A percentile compares a stretch with the other conserved stretches of the same genome.
Evolutionary conservation across 192 early-diverging fungal species (phyloP).

Genomic region (Backusella macrospora): DNA sequence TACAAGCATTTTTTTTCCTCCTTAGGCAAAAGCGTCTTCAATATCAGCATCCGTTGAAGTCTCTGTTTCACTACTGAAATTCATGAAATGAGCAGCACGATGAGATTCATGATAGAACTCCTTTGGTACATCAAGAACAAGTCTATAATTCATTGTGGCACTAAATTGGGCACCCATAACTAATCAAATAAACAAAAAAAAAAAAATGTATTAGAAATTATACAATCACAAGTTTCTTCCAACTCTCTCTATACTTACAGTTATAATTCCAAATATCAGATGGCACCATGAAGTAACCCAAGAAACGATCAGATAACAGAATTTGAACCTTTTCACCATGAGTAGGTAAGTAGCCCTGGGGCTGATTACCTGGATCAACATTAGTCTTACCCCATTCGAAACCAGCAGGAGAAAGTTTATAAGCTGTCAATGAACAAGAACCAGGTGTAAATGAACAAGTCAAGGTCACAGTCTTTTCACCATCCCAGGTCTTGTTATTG

Average conservation of each 20-base stretch:
- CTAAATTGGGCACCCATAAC: constrained; percentile 94
- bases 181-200: neutral
- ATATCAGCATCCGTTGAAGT: constrained; percentile 57
- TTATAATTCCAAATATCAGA: constrained; percentile 95
- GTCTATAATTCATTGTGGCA: constrained; percentile 89
- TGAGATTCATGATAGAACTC: constrained; percentile 98
- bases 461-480: constrained; percentile 88
- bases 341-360: constrained; percentile 82
- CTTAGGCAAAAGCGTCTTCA: constrained; percentile 63
- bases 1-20: neutral
- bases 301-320: constrained; percentile 92
- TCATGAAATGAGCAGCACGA: constrained; percentile 94
- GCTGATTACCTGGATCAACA: constrained; percentile 84
- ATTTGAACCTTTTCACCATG: constrained; percentile 98
- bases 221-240: too few species aligned
- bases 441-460: constrained; percentile 99
- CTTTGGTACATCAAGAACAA: constrained; percentile 91
- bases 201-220: neutral
- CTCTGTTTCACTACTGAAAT: constrained; percentile 77
- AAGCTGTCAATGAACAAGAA: constrained; percentile 93
- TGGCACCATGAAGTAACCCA: constrained; percentile 99
- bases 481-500: constrained; percentile 91
- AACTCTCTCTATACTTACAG: constrained; percentile 27
- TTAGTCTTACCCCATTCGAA: constrained; percentile 97
- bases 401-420: constrained; percentile 94